Conservation (phyloP, 148 eudicot species). For the Pharnaceum exiguum region DNA sequence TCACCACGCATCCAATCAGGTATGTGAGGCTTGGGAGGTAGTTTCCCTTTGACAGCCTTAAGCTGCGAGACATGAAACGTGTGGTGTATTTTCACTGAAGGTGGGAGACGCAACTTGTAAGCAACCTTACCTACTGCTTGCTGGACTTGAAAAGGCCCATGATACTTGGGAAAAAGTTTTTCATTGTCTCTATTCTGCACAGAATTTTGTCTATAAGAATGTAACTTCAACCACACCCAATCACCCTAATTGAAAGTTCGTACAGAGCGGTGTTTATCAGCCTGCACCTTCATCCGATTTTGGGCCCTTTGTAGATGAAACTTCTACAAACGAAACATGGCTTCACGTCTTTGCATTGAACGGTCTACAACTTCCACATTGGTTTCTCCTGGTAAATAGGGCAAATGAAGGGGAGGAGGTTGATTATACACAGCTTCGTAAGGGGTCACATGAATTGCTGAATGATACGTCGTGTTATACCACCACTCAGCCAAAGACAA, state of each 20-base stretch:
- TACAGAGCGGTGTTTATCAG: no score
- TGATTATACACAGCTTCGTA: no score
- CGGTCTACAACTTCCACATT: no score
- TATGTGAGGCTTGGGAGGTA: neutral
- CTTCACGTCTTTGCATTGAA: no score
- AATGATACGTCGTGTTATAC: no score
- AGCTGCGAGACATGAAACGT: neutral
- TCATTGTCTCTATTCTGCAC: neutral
- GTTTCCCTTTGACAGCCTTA: neutral
- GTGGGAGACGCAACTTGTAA: neutral
- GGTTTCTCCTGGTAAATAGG: no score
- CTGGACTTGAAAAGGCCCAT: neutral
- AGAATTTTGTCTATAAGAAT: neutral
- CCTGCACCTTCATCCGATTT: no score
- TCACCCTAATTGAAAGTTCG: neutral
- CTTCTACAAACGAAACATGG: no score
- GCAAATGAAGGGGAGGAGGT: no score
- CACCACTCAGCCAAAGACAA: no score
- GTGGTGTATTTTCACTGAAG: neutral
- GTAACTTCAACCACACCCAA: neutral
- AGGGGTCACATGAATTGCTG: no score
- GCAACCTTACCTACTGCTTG: neutral
- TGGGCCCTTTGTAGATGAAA: no score
- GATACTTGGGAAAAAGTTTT: neutral
- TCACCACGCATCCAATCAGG: neutral